A percentile compares a stretch with the other conserved stretches of the same genome.
phyloP scores from a whole-genome alignment of 2,329 filamentous ascomycete species.

The Metarhizium brunneum region DNA sequence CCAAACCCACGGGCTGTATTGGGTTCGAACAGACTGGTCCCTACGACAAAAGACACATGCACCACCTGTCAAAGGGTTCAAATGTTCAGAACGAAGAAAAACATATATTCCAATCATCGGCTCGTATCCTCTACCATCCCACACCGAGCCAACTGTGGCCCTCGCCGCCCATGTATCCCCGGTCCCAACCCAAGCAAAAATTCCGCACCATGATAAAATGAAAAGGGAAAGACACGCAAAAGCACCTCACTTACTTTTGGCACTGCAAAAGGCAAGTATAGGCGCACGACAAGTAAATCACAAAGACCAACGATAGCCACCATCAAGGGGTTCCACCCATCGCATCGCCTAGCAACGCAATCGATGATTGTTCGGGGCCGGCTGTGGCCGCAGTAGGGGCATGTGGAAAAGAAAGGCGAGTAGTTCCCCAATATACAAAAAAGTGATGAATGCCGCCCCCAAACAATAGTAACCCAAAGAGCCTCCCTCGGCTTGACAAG shows the following conservation, averaged over 20 bases:
- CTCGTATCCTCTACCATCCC: slow-evolving; percentile 1
- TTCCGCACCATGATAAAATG: neutral
- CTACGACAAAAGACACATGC: no score
- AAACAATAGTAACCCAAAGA: neutral
- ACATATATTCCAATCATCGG: slow-evolving; percentile 4
- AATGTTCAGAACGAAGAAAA: neutral
- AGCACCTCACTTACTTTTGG: no score
- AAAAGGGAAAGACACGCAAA: neutral
- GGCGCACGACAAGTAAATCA: no score
- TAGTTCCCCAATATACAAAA: neutral
- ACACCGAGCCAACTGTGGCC: neutral
- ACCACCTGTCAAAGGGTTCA: no score
- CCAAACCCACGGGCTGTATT: no score
- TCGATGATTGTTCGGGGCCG: no score
- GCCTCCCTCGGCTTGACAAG: neutral
- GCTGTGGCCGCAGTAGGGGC: no score
- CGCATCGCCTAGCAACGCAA: neutral
- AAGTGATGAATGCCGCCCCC: neutral
- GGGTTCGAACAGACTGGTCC: no score
- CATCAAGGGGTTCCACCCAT: neutral
- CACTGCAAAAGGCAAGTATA: no score
- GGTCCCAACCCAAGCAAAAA: neutral
- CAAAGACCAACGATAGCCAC: no score
- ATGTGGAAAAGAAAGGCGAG: neutral
- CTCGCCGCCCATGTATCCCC: neutral